Evolutionary conservation across 2,329 filamentous ascomycete genomes (phyloP).

Genomic region (Penicillium sp.): DNA sequence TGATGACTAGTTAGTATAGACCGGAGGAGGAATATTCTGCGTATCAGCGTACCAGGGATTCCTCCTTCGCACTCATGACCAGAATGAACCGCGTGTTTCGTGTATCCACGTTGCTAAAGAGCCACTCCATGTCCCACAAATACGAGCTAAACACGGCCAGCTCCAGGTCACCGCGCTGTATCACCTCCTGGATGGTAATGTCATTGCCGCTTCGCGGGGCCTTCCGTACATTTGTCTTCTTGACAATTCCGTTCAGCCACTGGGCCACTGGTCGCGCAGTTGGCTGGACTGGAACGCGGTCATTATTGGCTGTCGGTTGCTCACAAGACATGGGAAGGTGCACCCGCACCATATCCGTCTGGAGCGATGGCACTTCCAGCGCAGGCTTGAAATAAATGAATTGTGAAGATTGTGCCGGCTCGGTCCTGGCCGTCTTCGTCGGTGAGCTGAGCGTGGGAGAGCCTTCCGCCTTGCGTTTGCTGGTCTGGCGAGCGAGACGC

Average conservation of each 20-base stretch:
- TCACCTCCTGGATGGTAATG: slow-evolving; percentile 82
- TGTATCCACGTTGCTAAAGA: slow-evolving; percentile 67
- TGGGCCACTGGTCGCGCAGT: slow-evolving; percentile 31
- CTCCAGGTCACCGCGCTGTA: slow-evolving; percentile 69
- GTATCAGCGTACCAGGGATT: slow-evolving; percentile 18
- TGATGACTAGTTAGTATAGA: background rate
- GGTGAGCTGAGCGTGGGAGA: slow-evolving; percentile 22
- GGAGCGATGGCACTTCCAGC: too few relatives aligned
- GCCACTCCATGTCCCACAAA: slow-evolving; percentile 79
- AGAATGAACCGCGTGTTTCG: slow-evolving; percentile 61
- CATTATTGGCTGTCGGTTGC: slow-evolving; percentile 6
- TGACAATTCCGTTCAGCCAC: slow-evolving; percentile 65
- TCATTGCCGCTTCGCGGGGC: slow-evolving; percentile 63
- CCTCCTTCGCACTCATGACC: slow-evolving; percentile 59
- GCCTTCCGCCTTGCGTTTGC: slow-evolving; percentile 55
- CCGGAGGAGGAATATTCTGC: background rate
- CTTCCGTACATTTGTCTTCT: slow-evolving; percentile 73
- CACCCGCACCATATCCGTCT: too few relatives aligned
- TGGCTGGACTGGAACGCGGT: slow-evolving; percentile 6
- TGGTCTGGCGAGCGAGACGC: slow-evolving; percentile 65
- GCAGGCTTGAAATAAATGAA: background rate
- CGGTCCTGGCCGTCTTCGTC: slow-evolving; percentile 25
- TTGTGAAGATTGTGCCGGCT: background rate
- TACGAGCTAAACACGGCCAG: slow-evolving; percentile 83
- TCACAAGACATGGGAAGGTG: too few relatives aligned